Evolutionary conservation across 306 rosid genomes (phyloP), one percentile per base, ranked within the genome.

Genomic region (Trichosanthes truncata): DNA sequence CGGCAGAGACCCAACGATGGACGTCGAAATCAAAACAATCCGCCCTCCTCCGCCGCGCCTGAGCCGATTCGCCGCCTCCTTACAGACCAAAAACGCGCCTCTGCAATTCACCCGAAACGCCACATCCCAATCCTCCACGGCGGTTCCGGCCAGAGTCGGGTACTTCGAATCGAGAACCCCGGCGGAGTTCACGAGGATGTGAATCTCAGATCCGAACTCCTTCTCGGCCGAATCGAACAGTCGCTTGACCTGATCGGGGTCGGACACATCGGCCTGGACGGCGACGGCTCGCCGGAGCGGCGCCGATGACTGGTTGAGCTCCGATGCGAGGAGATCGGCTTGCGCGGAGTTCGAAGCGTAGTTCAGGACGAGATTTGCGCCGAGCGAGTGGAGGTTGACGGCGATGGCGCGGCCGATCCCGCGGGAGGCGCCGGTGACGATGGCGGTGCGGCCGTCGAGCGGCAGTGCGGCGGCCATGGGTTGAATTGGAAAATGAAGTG

Each of bases 21-120:
- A 89, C 7, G 92, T 7, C 48, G 92, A 26, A 59, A 87, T 9
- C 57, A 84, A 23, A 8, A 89, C 71, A 63, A 89, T 87, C 35
- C 92, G 65, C 36, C 92, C 92, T 0, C 92, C 92, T 18, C 90
- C 92, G 17, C 88, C 92, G 5, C 90, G 89, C 67, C 68, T 85
- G 68, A 89, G 2, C 14, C 92, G 77, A 62, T 83, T 87, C 29
- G 89, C 85, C 15, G 85, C 90, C 83, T 89, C 92, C 57, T 53
- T 85, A 4, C 80, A 66, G 80, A 88, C 85, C 78, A 79, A 8
- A 81, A 89, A 89, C 40, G 90, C 84, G 11, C 92, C 92, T 13
- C 87, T 81, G 8, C 85, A 59, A 67, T 89, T 89, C 36, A 87
- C 86, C 3, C 84, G 56, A 26, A 67, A 80, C 56, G 55, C 7